Evolutionary conservation across 2,329 filamentous ascomycete species (phyloP).

Genomic region (Coniochaeta hoffmannii): DNA sequence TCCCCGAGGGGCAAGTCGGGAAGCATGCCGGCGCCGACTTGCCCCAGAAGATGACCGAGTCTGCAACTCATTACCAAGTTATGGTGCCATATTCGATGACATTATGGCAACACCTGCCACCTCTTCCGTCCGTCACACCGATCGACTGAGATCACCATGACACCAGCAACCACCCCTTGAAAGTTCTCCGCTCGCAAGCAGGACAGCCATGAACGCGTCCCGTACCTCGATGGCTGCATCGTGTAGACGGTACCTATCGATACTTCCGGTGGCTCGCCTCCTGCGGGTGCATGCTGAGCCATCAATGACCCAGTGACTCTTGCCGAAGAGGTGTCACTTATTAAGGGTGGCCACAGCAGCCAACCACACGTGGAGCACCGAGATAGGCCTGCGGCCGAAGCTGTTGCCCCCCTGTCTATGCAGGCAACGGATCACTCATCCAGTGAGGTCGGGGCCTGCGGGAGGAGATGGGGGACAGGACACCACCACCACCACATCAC

Average conservation of each 20-base stretch:
- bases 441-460: background rate
- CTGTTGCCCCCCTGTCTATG: background rate
- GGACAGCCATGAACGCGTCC: background rate
- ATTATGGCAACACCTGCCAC: background rate
- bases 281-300: background rate
- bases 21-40: background rate
- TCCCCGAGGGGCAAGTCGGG: background rate
- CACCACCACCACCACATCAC: background rate
- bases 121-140: background rate
- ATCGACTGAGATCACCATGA: background rate
- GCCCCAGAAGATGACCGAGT: background rate
- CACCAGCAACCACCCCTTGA: background rate
- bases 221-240: background rate
- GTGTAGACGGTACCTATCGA: background rate
- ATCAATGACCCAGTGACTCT: background rate
- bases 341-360: background rate
- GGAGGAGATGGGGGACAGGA: background rate
- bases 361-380: constrained; percentile 1
- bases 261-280: background rate
- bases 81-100: background rate
- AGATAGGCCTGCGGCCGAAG: background rate
- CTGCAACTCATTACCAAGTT: background rate
- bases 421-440: background rate
- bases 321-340: background rate
- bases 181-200: background rate